Conservation (phyloP, 495 filamentous ascomycete species). For the Trichoderma gamsii region DNA sequence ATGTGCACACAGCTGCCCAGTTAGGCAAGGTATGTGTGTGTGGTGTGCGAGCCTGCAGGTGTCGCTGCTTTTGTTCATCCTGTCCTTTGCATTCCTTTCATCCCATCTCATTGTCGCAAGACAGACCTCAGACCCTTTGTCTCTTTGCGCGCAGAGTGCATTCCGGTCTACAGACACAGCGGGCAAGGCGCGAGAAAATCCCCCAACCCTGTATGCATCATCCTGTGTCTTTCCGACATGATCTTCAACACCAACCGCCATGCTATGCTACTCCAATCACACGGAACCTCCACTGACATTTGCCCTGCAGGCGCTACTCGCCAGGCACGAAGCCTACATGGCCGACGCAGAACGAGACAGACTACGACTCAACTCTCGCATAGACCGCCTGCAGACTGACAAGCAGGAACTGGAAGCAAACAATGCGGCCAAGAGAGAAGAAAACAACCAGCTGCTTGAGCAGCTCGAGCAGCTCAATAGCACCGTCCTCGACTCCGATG, state of each 20-base stretch:
- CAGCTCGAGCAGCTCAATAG: constrained; percentile 78
- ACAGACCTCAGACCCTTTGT: background rate
- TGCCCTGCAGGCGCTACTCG: constrained; percentile 76
- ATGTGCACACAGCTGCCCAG: constrained; percentile 75
- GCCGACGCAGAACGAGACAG: constrained; percentile 82
- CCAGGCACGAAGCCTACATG: constrained; percentile 89
- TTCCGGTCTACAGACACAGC: background rate
- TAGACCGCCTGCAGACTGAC: constrained; percentile 71
- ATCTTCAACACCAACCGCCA: background rate
- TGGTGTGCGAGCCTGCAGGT: constrained; percentile 11
- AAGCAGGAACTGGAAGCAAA: constrained; percentile 65
- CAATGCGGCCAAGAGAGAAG: constrained; percentile 68
- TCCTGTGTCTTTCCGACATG: constrained; percentile 2
- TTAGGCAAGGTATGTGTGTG: constrained; percentile 71
- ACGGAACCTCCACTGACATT: constrained; percentile 50
- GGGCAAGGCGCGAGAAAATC: background rate
- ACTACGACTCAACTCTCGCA: constrained; percentile 56
- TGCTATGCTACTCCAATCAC: background rate
- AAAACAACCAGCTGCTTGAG: constrained; percentile 70
- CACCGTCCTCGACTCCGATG: constrained; percentile 67
- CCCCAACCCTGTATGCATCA: background rate
- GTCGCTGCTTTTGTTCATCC: background rate
- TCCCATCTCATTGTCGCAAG: constrained; percentile 6
- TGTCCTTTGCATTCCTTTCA: background rate
- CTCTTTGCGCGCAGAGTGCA: background rate